Conservation (phyloP, 371 early-diverging fungal species). For the Rhizopus stolonifer region DNA sequence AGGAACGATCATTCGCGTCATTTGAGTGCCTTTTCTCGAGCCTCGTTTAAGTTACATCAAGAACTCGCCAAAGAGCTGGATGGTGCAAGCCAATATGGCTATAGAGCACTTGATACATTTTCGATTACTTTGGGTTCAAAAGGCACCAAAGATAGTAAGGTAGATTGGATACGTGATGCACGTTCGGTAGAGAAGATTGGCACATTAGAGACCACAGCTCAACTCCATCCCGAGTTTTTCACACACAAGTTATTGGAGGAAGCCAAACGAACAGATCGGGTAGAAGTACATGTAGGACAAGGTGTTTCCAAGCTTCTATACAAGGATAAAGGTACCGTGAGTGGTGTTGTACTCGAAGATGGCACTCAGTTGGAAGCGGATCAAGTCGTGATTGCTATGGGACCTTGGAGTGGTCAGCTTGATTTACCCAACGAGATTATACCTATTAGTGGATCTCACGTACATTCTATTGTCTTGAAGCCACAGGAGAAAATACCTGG, state of each 20-base stretch:
- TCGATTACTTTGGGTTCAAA: conserved; percentile 38
- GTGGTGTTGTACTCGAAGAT: conserved; percentile 34
- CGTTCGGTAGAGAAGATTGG: conserved; percentile 51
- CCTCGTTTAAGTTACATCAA: conserved; percentile 62
- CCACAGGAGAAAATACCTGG: conserved; percentile 32
- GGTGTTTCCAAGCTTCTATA: conserved; percentile 23
- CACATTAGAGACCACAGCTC: conserved; percentile 52
- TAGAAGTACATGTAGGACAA: conserved; percentile 18
- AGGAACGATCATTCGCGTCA: conserved; percentile 52
- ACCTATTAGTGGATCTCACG: conserved; percentile 39
- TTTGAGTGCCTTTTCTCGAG: conserved; percentile 45
- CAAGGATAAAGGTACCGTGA: conserved; percentile 15
- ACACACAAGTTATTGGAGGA: conserved; percentile 47
- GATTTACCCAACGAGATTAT: conserved; percentile 26
- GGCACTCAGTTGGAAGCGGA: conserved; percentile 26
- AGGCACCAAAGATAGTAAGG: background rate
- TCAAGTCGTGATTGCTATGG: conserved; percentile 49
- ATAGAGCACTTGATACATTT: conserved; percentile 56
- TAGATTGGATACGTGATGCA: conserved; percentile 48
- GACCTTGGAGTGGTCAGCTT: conserved; percentile 50
- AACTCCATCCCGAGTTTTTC: conserved; percentile 60
- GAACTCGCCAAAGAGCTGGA: conserved; percentile 55
- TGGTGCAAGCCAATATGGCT: conserved; percentile 59
- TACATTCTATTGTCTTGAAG: conserved; percentile 44
- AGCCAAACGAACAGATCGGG: conserved; percentile 35